Evolutionary conservation across 225 moss, liverwort and hornwort species (phyloP), one percentile per base, ranked within the genome.

Genomic region (Physcomitrellopsis africana): DNA sequence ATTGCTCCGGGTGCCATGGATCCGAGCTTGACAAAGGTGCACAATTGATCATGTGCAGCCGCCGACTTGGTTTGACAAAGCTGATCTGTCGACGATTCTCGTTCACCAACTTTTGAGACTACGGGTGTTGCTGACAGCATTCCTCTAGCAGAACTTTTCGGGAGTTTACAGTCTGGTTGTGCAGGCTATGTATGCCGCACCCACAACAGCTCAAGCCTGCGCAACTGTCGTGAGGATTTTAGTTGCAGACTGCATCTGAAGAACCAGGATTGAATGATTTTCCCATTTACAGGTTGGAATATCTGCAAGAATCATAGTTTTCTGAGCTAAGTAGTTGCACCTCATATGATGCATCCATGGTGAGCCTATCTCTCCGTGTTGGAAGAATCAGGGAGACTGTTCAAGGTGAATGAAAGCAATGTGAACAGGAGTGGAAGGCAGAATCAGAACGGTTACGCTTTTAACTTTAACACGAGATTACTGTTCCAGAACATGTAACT

Each of bases 121-220:
- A 60, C 67, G 72, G 72, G 27, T 15, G 18, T 60, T 43, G 51
- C 66, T 51, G 60, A 67, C 72, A 51, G 60, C 60, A 72, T 72
- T 67, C 66, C 72, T 59, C 59, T 26, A 12, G 9, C 43, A 60
- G 66, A 42, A 51, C 66, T 59, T 67, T 67, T 37, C 20, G 65
- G 22, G 57, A 72, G 37, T 29, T 11, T 18, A 24, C 48, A 58
- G 49, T 57, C 46, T 71, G 27, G 17, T 22, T 1, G 32, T 14
- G 11, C 18, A 37, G 51, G 52, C 41, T 57, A 44, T 24, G 22
- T 17, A 46, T 70, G 51, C 67, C 72, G 56, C 14, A 51, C 49
- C n/a, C 23, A 3, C 27, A 71, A 65, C 32, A 42, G 72, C 58
- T 24, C 17, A 46, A 27, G 65, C n/a, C 48, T 60, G 12, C 8